Percentiles rank a stretch among this genome's conserved stretches.
These are phyloP conservation scores for Dittrichia graveolens DNA, from an alignment of 129 eudicot species.

Conservation along the genomic window DNA sequence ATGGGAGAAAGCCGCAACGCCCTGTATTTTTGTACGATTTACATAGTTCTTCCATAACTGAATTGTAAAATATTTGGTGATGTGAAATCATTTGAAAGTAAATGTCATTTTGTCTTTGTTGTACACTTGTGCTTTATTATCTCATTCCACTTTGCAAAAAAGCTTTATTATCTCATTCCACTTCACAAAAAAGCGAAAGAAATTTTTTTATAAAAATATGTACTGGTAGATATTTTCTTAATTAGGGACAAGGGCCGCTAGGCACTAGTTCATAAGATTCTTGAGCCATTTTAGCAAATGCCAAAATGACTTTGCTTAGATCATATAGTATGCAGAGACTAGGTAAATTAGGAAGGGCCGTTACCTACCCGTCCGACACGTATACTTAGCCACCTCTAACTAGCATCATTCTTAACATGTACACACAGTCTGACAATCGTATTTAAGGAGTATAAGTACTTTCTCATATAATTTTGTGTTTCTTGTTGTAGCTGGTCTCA, in stretches of 20 bases:
- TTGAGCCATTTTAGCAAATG: slow-evolving; percentile 26
- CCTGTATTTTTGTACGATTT: slow-evolving; percentile 1
- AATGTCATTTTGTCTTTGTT: slow-evolving; percentile 4
- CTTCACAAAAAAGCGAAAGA: slow-evolving; percentile 22
- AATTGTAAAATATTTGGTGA: slow-evolving; percentile 12
- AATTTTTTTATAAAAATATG: slow-evolving; percentile 9
- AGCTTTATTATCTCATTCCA: slow-evolving; percentile 31
- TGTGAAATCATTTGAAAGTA: slow-evolving; percentile 31
- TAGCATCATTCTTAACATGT: background rate
- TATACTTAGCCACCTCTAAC: background rate
- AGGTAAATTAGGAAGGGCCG: background rate
- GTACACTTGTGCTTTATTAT: slow-evolving; percentile 29
- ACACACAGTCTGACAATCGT: background rate
- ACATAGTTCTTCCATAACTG: background rate
- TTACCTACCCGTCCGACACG: background rate
- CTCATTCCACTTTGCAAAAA: slow-evolving; percentile 29
- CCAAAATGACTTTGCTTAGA: slow-evolving; percentile 5
- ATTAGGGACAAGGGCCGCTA: slow-evolving; percentile 41
- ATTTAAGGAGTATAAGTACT: slow-evolving; percentile 2
- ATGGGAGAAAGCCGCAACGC: slow-evolving; percentile 13
- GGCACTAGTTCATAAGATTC: slow-evolving; percentile 34
- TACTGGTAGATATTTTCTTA: slow-evolving; percentile 22
- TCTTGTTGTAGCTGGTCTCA: slow-evolving; percentile 81
- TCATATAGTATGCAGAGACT: background rate
- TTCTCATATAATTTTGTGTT: slow-evolving; percentile 32